Evolutionary conservation across 768 basidiomycete species (phyloP), one percentile per base, ranked within the genome.

Genomic region (Cubamyces sp.): DNA sequence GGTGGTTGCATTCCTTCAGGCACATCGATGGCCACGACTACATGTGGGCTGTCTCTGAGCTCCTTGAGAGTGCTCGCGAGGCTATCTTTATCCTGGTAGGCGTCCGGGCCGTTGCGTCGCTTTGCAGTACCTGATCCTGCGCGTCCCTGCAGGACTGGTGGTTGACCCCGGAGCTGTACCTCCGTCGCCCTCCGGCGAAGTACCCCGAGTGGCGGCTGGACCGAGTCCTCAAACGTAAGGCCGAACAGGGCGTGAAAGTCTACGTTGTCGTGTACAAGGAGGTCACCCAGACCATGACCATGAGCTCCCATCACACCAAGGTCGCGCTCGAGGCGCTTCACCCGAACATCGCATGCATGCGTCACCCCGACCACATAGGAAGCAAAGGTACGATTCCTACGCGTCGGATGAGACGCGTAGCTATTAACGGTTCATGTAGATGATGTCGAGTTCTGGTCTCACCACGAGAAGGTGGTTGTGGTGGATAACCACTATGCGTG

Each of bases 21-120:
- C 94, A 95, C 71, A 83, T 96, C 49, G 96, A 96, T 68, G 96
- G 96, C 0, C 93, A 97, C 60, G 96, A 98, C 76, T 98, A 96
- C 74, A 91, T 98, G 83, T 98, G 90, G 84, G 96, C 96, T 0
- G 72, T 97, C 39, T 93, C 92, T 1, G 94, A 96, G 75, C 80
- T 96, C 75, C 80, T 98, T n/a, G 90, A 91, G 49, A 83, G 77
- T 37, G 92, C 92, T 3, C 82, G 82, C 60, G 91, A 96, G 70
- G 85, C 76, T 30, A 97, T 98, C 70, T 96, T 93, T 74, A 97
- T 98, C 65, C 68, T 91, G 65, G 95, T 89, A 57, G 6, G 80
- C 67, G 40, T 41, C 41, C 19, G 11, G 37, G 4, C 3, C n/a
- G 15, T 61, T 37, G 39, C 21, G 7, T 15, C 19, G 11, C 16